Conservation (phyloP, 208 protist species). For the Phytomonas francai region DNA sequence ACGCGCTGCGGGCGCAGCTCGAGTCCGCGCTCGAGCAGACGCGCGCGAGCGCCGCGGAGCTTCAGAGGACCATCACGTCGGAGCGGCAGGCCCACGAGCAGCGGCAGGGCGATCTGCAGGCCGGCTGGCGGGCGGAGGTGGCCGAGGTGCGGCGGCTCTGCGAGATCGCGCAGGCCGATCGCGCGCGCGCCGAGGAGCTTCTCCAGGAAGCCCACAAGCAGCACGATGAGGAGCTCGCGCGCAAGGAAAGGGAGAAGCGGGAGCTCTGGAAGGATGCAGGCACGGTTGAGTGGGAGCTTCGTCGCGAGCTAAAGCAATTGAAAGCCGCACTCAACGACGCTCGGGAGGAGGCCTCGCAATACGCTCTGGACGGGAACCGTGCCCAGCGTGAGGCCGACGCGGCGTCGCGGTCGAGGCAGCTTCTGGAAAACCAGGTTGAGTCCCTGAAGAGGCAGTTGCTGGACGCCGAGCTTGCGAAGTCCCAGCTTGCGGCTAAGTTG, state of each 20-base stretch:
- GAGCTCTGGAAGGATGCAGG: neutral
- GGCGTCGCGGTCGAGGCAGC: constrained; percentile 17
- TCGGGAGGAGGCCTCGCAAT: constrained; percentile 12
- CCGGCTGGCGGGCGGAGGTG: constrained; percentile 11
- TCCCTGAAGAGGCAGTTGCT: constrained; percentile 16
- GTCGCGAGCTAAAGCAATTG: constrained; percentile 12
- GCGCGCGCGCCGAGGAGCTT: neutral
- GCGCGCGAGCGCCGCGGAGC: constrained; percentile 12
- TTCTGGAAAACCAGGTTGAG: constrained; percentile 15
- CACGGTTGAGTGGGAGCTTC: constrained; percentile 16
- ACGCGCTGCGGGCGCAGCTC: constrained; percentile 17
- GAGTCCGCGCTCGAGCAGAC: constrained; percentile 12
- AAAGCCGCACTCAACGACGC: constrained; percentile 20
- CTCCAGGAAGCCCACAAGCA: constrained; percentile 10
- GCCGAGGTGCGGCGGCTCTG: constrained; percentile 16
- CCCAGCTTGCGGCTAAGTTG: constrained; percentile 4
- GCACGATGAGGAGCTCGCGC: constrained; percentile 5
- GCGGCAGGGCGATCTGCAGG: constrained; percentile 15
- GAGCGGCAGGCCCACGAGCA: constrained; percentile 17
- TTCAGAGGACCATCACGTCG: constrained; percentile 10
- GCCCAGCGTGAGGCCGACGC: constrained; percentile 21
- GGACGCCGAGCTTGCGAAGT: constrained; percentile 13
- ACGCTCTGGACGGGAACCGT: constrained; percentile 22
- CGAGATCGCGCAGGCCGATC: constrained; percentile 9
- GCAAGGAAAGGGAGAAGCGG: neutral